phyloP scores from a whole-genome alignment of 2,329 filamentous ascomycete species.

The Diaporthe amygdali region DNA sequence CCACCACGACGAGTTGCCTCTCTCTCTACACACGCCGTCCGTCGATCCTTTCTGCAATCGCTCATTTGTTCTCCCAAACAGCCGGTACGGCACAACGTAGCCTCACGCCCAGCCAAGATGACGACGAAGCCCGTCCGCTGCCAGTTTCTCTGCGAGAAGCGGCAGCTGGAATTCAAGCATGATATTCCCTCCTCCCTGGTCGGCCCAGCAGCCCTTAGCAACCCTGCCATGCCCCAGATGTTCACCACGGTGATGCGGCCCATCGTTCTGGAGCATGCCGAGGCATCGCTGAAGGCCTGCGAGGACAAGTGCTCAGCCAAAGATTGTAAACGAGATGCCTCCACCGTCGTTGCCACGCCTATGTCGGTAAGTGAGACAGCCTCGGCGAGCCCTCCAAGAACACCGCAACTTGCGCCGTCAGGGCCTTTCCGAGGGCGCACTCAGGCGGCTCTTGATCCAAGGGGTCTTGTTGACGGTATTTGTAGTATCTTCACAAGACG shows the following conservation, averaged over 20 bases:
- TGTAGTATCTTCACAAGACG: slow-evolving; percentile 24
- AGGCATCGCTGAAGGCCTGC: slow-evolving; percentile 22
- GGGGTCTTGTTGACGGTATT: not conserved
- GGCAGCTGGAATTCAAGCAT: slow-evolving; percentile 26
- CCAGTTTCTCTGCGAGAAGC: slow-evolving; percentile 27
- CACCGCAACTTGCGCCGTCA: not conserved
- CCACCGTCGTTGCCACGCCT: slow-evolving; percentile 24
- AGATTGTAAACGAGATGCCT: slow-evolving; percentile 7
- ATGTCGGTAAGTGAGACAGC: slow-evolving; percentile 24
- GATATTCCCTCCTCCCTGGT: slow-evolving; percentile 23
- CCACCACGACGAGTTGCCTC: not conserved
- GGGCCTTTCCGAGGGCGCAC: not conserved
- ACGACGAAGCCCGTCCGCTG: slow-evolving; percentile 24
- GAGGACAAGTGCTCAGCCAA: slow-evolving; percentile 25
- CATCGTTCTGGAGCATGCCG: slow-evolving; percentile 24
- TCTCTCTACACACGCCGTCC: not conserved
- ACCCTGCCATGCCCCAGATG: slow-evolving; percentile 26
- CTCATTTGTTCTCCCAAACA: not conserved
- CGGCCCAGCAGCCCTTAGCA: slow-evolving; percentile 21
- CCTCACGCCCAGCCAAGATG: not conserved
- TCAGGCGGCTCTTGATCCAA: not conserved
- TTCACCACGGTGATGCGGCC: slow-evolving; percentile 21
- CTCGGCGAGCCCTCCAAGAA: not conserved
- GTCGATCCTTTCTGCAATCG: slow-evolving; percentile 16
- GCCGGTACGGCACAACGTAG: not conserved